Conservation (phyloP, 2,329 filamentous ascomycete species). For the Macrophomina pseudophaseolina region DNA sequence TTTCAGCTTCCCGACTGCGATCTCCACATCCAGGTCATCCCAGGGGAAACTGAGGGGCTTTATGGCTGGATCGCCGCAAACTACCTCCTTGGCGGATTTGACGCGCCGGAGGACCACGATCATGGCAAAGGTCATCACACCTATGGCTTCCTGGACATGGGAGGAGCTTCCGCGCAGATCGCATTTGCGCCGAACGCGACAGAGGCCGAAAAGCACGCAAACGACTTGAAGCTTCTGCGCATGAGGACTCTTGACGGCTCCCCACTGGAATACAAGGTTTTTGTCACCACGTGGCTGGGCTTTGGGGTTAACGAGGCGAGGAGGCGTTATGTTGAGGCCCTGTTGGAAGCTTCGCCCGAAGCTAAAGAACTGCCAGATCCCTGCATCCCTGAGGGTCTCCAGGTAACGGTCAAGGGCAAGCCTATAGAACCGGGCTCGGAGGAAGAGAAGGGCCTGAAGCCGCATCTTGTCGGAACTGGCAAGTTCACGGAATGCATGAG, state of each 20-base stretch:
- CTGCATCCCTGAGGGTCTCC: constrained; percentile 81
- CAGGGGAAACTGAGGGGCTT: constrained; percentile 91
- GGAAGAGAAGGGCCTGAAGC: constrained; percentile 46
- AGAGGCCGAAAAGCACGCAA: constrained; percentile 84
- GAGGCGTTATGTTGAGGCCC: constrained; percentile 76
- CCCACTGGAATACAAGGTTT: constrained; percentile 81
- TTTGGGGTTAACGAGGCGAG: constrained; percentile 97
- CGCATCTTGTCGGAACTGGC: constrained; percentile 78
- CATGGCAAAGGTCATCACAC: constrained; percentile 91
- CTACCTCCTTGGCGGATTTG: constrained; percentile 90
- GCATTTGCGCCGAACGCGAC: constrained; percentile 95
- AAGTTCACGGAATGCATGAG: constrained; percentile 83
- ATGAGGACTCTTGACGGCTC: constrained; percentile 82
- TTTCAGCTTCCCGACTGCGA: constrained; percentile 91
- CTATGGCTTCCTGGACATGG: constrained; percentile 98
- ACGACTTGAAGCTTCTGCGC: constrained; percentile 85
- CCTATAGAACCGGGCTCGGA: constrained; percentile 54
- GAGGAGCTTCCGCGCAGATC: constrained; percentile 95
- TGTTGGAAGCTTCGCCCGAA: constrained; percentile 69
- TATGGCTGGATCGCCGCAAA: constrained; percentile 99
- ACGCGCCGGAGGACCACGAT: constrained; percentile 72
- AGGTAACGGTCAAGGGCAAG: constrained; percentile 74
- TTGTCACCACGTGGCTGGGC: constrained; percentile 94
- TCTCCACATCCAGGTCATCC: constrained; percentile 89
- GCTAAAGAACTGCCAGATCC: constrained; percentile 82